Evolutionary conservation across 179 eudicot species (phyloP), one percentile per base, ranked within the genome.

Genomic region (Spergularia azorica): DNA sequence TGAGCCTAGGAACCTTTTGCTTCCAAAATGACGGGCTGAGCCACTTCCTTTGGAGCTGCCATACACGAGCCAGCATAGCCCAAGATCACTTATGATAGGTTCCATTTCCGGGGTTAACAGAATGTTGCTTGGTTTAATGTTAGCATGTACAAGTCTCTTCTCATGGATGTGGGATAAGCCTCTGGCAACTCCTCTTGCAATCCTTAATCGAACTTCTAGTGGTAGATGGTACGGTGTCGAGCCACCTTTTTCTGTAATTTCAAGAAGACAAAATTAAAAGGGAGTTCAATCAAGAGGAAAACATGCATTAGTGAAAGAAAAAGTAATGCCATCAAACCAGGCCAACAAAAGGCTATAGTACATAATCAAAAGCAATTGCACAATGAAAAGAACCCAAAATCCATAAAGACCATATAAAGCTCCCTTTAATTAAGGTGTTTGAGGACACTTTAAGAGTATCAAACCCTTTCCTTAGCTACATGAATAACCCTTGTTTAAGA

Each of bases 81-180:
- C 95, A 32, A 92, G 87, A 77, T 95, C 98, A 48, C 89, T 83
- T 41, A 95, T 88, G 21, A 90, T 36, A 39, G 98, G 89, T 48
- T 95, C 97, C 90, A 91, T 88, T 4, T 95, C 95, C 0, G 76
- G 76, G 2, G 90, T 92, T 62, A 95, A 71, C 79, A 95, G 96
- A 67, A 95, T 91, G 88, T 95, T 95, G 86, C 86, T 91, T 5
- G 97, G 97, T 56, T 95, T 95, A 57, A 95, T 81, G 77, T 91
- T 95, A 65, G 95, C 97, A 67, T 95, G 98, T 55, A 92, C 96
- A 15, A 81, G 85, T 82, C 92, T 93, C 85, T 91, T 95, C n/a
- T 95, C 98, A 67, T 95, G 98, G 79, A 95, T 88, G 83, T 88
- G 86, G 43, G 86, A 75, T 72, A 95, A 82, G 14, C 97, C 97